Conservation (phyloP, 2,329 filamentous ascomycete genomes). For the Thelonectria discophora region DNA sequence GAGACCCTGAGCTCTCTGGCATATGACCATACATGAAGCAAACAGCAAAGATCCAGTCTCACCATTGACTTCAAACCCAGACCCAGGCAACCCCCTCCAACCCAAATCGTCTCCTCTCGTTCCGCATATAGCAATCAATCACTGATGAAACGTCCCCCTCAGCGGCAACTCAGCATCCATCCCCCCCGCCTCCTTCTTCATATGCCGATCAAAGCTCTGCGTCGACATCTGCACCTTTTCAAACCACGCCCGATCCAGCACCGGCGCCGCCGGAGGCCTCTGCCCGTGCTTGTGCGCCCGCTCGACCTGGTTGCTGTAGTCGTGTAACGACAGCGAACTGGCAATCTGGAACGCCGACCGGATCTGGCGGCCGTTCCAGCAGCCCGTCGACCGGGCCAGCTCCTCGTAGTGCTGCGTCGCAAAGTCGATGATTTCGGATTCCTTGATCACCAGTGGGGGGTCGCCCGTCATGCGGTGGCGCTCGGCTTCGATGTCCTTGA, state of each 20-base stretch:
- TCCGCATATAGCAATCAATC: no score
- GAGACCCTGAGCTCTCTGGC: no score
- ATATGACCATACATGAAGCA: no score
- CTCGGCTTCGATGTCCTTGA: constrained; percentile 49
- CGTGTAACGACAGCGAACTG: constrained; percentile 50
- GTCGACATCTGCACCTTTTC: constrained; percentile 56
- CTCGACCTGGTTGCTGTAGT: constrained; percentile 44
- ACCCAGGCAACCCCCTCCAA: no score
- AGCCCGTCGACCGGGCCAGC: constrained; percentile 39
- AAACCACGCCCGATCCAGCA: constrained; percentile 50
- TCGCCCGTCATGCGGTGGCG: constrained; percentile 49
- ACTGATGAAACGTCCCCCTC: constrained; percentile 48
- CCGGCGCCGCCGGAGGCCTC: constrained; percentile 46
- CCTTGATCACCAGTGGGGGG: constrained; percentile 46
- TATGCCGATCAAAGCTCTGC: constrained; percentile 53
- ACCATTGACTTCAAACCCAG: no score
- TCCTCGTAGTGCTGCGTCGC: constrained; percentile 47
- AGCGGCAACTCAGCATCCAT: constrained; percentile 47
- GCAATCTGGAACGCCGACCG: constrained; percentile 50
- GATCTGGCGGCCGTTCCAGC: constrained; percentile 52
- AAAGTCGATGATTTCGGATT: constrained; percentile 49
- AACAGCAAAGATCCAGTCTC: no score
- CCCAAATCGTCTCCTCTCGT: no score
- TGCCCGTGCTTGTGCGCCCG: constrained; percentile 45
- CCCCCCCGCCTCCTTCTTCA: constrained; percentile 50